phyloP scores from a whole-genome alignment of 352 stramenopile species.

The Bremia lactucae region DNA sequence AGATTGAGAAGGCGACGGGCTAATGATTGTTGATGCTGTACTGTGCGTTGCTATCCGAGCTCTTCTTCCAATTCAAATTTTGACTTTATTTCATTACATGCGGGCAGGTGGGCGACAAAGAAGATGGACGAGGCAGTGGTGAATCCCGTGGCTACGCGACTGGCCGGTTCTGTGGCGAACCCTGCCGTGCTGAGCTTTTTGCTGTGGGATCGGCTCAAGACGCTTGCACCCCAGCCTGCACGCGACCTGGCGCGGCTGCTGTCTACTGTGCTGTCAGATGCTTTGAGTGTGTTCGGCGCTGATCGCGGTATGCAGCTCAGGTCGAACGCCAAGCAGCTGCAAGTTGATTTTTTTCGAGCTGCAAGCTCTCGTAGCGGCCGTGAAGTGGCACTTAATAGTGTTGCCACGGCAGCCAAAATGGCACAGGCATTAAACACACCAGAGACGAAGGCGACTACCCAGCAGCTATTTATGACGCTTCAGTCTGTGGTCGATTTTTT shows the following conservation, averaged over 20 bases:
- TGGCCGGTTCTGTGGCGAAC: slow-evolving; percentile 64
- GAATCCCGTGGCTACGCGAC: slow-evolving; percentile 36
- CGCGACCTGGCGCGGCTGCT: slow-evolving; percentile 58
- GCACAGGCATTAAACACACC: slow-evolving; percentile 62
- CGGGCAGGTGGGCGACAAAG: slow-evolving; percentile 33
- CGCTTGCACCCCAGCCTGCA: slow-evolving; percentile 59
- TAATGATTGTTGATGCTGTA: slow-evolving; percentile 40
- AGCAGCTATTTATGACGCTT: slow-evolving; percentile 48
- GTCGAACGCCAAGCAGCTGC: slow-evolving; percentile 28
- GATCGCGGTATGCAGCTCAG: slow-evolving; percentile 34
- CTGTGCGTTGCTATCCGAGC: slow-evolving; percentile 15
- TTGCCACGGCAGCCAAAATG: slow-evolving; percentile 52
- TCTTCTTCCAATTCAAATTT: neutral
- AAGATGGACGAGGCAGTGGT: slow-evolving; percentile 53
- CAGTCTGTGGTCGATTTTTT: slow-evolving; percentile 72
- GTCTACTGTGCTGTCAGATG: slow-evolving; percentile 42
- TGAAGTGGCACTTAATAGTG: slow-evolving; percentile 49
- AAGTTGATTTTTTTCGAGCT: slow-evolving; percentile 40
- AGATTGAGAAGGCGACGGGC: neutral
- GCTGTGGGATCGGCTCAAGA: slow-evolving; percentile 63
- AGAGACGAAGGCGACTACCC: slow-evolving; percentile 52
- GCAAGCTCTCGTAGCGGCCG: slow-evolving; percentile 40
- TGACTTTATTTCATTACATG: no score
- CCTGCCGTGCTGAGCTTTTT: slow-evolving; percentile 64
- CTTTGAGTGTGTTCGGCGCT: slow-evolving; percentile 37